These are phyloP conservation scores for Brassica nigra DNA, from an alignment of 345 rosid species.

Conservation along the genomic window DNA sequence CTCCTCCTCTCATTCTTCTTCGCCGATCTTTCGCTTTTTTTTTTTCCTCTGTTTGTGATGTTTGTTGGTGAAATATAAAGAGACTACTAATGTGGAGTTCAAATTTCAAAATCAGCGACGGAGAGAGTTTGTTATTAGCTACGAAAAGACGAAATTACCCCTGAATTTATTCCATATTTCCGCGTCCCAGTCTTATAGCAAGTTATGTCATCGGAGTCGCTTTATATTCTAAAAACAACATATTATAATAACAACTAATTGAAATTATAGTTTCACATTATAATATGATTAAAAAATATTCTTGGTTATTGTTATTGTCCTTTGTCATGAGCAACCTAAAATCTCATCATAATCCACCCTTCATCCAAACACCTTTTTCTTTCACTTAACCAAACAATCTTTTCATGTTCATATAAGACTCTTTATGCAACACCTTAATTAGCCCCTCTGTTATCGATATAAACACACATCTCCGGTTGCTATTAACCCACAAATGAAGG, in stretches of 20 bases:
- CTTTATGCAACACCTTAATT: conserved; percentile 16
- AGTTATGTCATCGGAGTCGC: too few species aligned
- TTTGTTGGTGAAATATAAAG: neutral
- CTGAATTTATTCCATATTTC: neutral
- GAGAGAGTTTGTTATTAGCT: neutral
- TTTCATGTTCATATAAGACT: conserved; percentile 25
- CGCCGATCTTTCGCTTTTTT: neutral
- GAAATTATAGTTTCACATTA: neutral
- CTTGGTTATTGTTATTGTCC: conserved; percentile 27
- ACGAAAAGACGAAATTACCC: neutral
- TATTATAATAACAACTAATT: neutral
- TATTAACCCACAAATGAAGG: conserved; percentile 29
- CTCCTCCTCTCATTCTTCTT: neutral
- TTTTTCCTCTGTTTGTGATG: neutral
- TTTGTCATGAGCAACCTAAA: conserved; percentile 44
- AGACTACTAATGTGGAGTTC: neutral
- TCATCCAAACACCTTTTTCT: conserved; percentile 43
- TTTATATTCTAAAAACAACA: too few species aligned
- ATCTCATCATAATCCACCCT: conserved; percentile 28
- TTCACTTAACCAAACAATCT: conserved; percentile 42
- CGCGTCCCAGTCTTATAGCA: neutral
- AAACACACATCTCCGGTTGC: conserved; percentile 10
- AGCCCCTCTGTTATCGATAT: conserved; percentile 18
- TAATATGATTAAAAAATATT: neutral
- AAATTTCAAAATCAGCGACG: neutral